Evolutionary conservation across 805 yeast species (phyloP).

Genomic region (Barnettozyma siamensis): DNA sequence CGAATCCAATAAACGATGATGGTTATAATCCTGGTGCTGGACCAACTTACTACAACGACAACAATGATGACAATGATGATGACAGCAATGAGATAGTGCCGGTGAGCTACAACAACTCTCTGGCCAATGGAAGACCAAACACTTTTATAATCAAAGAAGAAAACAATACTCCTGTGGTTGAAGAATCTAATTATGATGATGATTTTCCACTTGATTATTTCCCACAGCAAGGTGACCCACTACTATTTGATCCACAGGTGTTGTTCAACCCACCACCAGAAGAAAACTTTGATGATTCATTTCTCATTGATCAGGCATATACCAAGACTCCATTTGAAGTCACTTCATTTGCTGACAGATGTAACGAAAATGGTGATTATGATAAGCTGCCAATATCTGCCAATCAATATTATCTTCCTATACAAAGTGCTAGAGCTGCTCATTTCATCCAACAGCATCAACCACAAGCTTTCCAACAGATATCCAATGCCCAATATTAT

Average conservation of each 20-base stretch:
- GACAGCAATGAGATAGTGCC: neutral
- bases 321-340: constrained; percentile 33
- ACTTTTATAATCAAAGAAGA: constrained; percentile 20
- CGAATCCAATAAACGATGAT: no score
- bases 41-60: no score
- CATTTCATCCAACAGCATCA: neutral
- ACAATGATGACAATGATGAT: constrained; percentile 3
- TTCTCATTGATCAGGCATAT: constrained; percentile 45
- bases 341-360: constrained; percentile 12
- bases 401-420: constrained; percentile 1
- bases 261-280: constrained; percentile 30
- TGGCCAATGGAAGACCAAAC: constrained; percentile 8
- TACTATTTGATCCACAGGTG: constrained; percentile 24
- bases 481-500: constrained; percentile 25
- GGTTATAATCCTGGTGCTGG: no score
- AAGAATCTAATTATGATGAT: constrained; percentile 30
- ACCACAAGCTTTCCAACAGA: constrained; percentile 10
- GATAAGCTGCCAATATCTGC: constrained; percentile 1
- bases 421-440: constrained; percentile 2
- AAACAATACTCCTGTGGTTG: constrained; percentile 17
- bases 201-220: constrained; percentile 72
- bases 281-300: constrained; percentile 36
- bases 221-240: constrained; percentile 30
- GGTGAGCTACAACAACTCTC: neutral
- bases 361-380: neutral